A percentile compares a stretch with the other conserved stretches of the same genome.
Evolutionary conservation across 2,329 filamentous ascomycete genomes (phyloP).

Genomic region (Scytalidium sp.): DNA sequence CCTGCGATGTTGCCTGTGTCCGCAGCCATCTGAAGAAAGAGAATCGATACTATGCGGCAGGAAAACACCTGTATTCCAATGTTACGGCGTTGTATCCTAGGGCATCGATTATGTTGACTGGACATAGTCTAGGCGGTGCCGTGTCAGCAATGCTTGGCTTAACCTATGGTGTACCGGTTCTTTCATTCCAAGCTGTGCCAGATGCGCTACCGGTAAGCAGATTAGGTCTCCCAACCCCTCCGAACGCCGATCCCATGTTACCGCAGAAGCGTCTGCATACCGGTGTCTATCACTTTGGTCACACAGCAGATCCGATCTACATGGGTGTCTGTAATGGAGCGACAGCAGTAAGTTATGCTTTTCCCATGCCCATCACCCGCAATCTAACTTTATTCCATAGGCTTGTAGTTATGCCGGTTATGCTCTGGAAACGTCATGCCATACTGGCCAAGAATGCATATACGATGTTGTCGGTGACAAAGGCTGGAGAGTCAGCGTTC

Average conservation of each 20-base stretch:
- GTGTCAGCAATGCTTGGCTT: conserved; percentile 85
- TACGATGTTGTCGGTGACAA: conserved; percentile 92
- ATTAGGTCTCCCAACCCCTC: conserved; percentile 81
- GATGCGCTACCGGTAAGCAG: conserved; percentile 84
- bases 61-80: conserved; percentile 86
- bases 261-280: conserved; percentile 66
- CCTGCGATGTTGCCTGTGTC: conserved; percentile 91
- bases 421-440: conserved; percentile 89
- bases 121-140: conserved; percentile 89
- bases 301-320: conserved; percentile 92
- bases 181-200: conserved; percentile 91
- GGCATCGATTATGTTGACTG: conserved; percentile 83
- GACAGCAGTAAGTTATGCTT: conserved; percentile 35
- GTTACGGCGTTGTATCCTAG: conserved; percentile 85
- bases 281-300: conserved; percentile 85
- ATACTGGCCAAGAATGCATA: conserved; percentile 81
- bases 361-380: background rate
- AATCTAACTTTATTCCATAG: background rate
- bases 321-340: conserved; percentile 92
- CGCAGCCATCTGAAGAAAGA: conserved; percentile 71
- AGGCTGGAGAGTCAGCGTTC: conserved; percentile 87
- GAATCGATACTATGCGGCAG: conserved; percentile 88
- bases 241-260: conserved; percentile 50
- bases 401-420: conserved; percentile 70
- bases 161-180: conserved; percentile 85